These are phyloP conservation scores for Psidium guajava DNA, from an alignment of 345 rosid genomes.

Conservation along the genomic window DNA sequence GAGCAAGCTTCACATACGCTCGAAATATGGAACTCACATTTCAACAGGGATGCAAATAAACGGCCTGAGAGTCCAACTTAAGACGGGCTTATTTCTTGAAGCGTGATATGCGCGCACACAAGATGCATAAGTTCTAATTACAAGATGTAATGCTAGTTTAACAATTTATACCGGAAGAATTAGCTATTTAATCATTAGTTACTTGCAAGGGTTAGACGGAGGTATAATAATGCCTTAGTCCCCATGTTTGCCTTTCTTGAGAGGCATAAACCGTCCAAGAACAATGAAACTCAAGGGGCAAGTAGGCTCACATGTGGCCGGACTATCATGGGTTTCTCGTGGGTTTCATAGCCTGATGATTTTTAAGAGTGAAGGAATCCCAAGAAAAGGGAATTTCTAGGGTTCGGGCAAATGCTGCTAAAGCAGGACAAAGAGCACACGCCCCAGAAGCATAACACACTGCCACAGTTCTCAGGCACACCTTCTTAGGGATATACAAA, in stretches of 20 bases:
- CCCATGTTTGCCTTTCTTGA: background rate
- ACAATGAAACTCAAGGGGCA: background rate
- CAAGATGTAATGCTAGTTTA: background rate
- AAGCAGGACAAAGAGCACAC: constrained; percentile 45
- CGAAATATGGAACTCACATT: background rate
- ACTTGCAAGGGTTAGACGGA: background rate
- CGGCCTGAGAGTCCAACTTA: background rate
- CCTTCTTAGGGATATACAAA: constrained; percentile 37
- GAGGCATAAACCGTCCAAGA: constrained; percentile 14
- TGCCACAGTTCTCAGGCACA: constrained; percentile 26
- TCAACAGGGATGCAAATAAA: background rate
- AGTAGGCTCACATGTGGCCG: constrained; percentile 6
- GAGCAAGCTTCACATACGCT: background rate
- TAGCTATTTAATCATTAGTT: background rate
- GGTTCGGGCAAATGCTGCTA: constrained; percentile 68
- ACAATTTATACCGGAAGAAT: background rate
- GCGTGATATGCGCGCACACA: background rate
- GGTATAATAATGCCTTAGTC: background rate
- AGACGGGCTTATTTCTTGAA: background rate
- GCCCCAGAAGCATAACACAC: constrained; percentile 12
- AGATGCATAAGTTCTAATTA: background rate
- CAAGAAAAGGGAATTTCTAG: constrained; percentile 38
- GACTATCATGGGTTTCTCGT: background rate
- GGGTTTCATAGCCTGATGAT: background rate
- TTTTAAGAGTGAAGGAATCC: constrained; percentile 53